phyloP scores from a whole-genome alignment of 1,284 basidiomycete species.

The Irpex lacteus region DNA sequence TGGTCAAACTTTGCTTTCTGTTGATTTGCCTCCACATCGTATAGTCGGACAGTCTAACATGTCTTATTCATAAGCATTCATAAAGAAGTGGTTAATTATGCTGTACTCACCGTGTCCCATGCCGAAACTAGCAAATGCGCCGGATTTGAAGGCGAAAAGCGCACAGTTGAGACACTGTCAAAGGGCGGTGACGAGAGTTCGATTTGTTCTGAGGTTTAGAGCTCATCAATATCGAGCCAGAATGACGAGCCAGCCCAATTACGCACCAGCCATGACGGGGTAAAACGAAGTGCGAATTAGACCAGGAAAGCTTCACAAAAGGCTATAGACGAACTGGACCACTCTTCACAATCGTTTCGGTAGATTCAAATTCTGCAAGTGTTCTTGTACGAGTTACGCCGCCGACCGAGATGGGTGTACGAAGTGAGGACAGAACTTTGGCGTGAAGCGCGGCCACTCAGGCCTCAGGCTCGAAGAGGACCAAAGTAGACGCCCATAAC shows the following conservation, averaged over 20 bases:
- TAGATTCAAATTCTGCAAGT: too few species aligned
- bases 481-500: too few species aligned
- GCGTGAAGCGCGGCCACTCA: too few species aligned
- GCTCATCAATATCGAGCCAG: not conserved
- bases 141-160: constrained; percentile 79
- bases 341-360: not conserved
- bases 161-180: constrained; percentile 80
- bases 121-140: constrained; percentile 77
- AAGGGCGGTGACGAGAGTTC: constrained; percentile 74
- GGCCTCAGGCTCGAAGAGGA: too few species aligned
- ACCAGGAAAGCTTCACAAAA: not conserved
- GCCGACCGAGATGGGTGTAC: not conserved
- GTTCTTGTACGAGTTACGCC: too few species aligned
- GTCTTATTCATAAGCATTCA: not conserved
- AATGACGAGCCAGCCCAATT: too few species aligned
- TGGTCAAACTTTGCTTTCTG: constrained; percentile 77
- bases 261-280: not conserved
- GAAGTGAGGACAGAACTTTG: not conserved
- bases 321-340: not conserved
- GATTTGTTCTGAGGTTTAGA: constrained; percentile 33
- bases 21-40: constrained; percentile 62
- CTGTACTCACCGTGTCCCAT: constrained; percentile 80
- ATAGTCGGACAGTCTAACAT: constrained; percentile 68
- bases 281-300: not conserved
- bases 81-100: not conserved